Evolutionary conservation across 345 rosid genomes (phyloP).

Genomic region (Acer negundo): DNA sequence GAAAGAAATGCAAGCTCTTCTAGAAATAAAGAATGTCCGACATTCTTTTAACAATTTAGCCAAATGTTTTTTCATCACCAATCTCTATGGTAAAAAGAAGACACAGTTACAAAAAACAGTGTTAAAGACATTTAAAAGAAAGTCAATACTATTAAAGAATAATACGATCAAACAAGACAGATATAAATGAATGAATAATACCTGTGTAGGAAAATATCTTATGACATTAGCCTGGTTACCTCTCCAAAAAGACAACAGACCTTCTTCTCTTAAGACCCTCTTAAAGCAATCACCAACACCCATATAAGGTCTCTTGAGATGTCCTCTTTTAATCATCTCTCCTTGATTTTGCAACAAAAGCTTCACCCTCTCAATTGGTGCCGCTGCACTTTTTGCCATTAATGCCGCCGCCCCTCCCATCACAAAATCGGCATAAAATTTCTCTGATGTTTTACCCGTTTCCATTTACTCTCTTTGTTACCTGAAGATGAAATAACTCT

Average conservation of each 20-base stretch:
- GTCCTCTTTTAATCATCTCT: conserved; percentile 82
- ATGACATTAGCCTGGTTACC: conserved; percentile 93
- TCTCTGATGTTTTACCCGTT: conserved; percentile 49
- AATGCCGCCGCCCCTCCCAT: conserved; percentile 86
- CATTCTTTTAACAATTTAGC: not conserved
- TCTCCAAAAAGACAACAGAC: conserved; percentile 85
- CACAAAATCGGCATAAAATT: conserved; percentile 69
- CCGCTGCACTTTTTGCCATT: conserved; percentile 73
- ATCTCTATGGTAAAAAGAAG: not conserved
- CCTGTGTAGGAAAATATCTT: conserved; percentile 94
- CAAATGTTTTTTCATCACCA: not conserved
- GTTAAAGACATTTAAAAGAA: not conserved
- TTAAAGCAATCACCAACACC: conserved; percentile 70
- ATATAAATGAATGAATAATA: conserved; percentile 9
- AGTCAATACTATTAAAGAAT: not conserved
- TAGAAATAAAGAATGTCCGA: not conserved
- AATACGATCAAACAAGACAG: not conserved
- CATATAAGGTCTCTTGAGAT: conserved; percentile 60
- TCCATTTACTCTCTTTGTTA: conserved; percentile 25
- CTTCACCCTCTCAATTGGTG: conserved; percentile 95
- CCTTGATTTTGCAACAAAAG: conserved; percentile 93
- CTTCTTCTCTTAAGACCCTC: conserved; percentile 83
- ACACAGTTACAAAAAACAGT: not conserved
- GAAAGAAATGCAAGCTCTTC: not conserved
- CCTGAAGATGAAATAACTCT: not conserved